Conservation (phyloP, 192 early-diverging fungal genomes). For the Spizellomyces punctatus region DNA sequence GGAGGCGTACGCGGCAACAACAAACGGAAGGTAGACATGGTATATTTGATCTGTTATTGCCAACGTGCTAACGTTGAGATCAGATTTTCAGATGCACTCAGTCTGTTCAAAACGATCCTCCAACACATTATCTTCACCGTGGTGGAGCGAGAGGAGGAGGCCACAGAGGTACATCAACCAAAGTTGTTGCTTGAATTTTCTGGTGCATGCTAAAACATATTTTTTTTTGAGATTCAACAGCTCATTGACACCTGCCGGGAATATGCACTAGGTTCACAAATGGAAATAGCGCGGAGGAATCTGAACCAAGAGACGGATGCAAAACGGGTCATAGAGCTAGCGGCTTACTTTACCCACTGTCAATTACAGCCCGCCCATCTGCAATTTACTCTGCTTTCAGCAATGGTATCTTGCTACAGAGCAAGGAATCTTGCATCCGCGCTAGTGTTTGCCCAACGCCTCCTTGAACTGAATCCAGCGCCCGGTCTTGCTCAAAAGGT, state of each 20-base stretch:
- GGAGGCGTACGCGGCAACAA: constrained; percentile 81
- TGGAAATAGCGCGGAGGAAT: constrained; percentile 79
- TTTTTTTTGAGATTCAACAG: constrained; percentile 49
- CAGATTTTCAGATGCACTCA: constrained; percentile 74
- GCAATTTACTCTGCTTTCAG: constrained; percentile 84
- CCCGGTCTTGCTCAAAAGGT: constrained; percentile 76
- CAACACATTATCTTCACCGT: constrained; percentile 79
- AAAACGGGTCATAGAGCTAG: constrained; percentile 84
- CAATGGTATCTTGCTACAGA: constrained; percentile 84
- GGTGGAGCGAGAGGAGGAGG: constrained; percentile 66
- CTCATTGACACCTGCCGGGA: constrained; percentile 82
- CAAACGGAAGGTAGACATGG: constrained; percentile 61
- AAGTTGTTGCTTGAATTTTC: background rate
- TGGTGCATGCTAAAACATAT: background rate
- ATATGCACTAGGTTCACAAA: constrained; percentile 86
- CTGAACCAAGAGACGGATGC: constrained; percentile 52
- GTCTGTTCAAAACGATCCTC: constrained; percentile 74
- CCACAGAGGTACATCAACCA: constrained; percentile 60
- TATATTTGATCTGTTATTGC: background rate
- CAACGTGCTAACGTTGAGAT: background rate
- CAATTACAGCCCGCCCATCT: constrained; percentile 86
- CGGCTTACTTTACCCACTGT: constrained; percentile 95
- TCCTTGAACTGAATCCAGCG: constrained; percentile 88
- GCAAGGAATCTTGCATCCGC: constrained; percentile 83
- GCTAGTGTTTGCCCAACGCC: constrained; percentile 81